These are phyloP conservation scores for Globisporangium orthogonon DNA, from an alignment of 352 stramenopile genomes.

Conservation along the genomic window DNA sequence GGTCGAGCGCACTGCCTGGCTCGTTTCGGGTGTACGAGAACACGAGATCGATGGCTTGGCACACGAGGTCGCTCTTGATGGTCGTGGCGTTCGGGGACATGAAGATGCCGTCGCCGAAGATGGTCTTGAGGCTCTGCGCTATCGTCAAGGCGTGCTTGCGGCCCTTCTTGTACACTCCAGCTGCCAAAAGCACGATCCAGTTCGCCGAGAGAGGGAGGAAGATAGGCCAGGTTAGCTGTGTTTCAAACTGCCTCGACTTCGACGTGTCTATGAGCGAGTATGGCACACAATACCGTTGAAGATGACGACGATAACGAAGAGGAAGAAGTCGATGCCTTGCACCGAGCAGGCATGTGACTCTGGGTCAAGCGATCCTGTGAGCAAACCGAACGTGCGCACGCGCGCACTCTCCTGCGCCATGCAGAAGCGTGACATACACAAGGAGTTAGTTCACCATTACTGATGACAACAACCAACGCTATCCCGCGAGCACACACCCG, in stretches of 20 bases:
- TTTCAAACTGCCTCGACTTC: too few relatives aligned
- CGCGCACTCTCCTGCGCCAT: constrained; percentile 47
- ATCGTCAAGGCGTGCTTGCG: constrained; percentile 60
- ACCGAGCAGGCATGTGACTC: constrained; percentile 70
- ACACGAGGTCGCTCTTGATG: constrained; percentile 55
- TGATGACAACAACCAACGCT: too few relatives aligned
- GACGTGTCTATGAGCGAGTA: too few relatives aligned
- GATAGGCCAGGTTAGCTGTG: too few relatives aligned
- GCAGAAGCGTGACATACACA: too few relatives aligned
- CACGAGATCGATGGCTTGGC: constrained; percentile 60
- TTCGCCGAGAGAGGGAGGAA: too few relatives aligned
- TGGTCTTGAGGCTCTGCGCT: constrained; percentile 58
- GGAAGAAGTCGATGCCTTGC: constrained; percentile 69
- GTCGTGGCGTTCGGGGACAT: constrained; percentile 40
- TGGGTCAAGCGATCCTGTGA: constrained; percentile 67
- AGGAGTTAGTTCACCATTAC: too few relatives aligned
- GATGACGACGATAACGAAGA: constrained; percentile 70
- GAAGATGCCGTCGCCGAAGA: constrained; percentile 67
- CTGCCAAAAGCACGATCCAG: constrained; percentile 15
- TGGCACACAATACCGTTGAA: constrained; percentile 46
- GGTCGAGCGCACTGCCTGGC: constrained; percentile 25
- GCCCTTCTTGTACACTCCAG: constrained; percentile 60
- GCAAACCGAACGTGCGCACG: constrained; percentile 57
- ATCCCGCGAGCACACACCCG: constrained; percentile 17
- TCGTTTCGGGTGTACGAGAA: constrained; percentile 63